phyloP scores from a whole-genome alignment of 2,329 filamentous ascomycete species.

The Penicillium griseofulvum region DNA sequence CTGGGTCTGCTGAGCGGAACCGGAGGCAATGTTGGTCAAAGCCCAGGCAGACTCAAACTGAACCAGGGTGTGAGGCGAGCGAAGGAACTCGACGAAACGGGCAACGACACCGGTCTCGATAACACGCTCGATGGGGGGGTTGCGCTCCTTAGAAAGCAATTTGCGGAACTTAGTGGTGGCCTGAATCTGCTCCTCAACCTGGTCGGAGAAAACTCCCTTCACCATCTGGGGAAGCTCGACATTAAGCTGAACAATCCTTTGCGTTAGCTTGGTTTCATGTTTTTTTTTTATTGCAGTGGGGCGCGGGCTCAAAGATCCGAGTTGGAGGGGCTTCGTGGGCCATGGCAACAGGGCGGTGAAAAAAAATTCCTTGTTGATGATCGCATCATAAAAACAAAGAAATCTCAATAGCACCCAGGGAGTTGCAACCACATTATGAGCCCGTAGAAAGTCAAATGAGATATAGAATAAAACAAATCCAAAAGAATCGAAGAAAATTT shows the following conservation, averaged over 20 bases:
- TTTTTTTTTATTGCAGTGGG: slow-evolving; percentile 18
- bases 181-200: slow-evolving; percentile 96
- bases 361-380: slow-evolving; percentile 32
- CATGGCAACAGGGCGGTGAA: slow-evolving; percentile 37
- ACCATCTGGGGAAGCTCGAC: slow-evolving; percentile 99
- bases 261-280: slow-evolving; percentile 20
- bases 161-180: slow-evolving; percentile 98
- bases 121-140: slow-evolving; percentile 97
- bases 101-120: slow-evolving; percentile 98
- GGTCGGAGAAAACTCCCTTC: slow-evolving; percentile 93
- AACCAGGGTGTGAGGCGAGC: slow-evolving; percentile 94
- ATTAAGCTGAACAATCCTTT: slow-evolving; percentile 66
- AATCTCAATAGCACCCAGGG: neutral
- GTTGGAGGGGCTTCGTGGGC: slow-evolving; percentile 25
- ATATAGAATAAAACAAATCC: slow-evolving; percentile 5
- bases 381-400: slow-evolving; percentile 31
- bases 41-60: slow-evolving; percentile 99
- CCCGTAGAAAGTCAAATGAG: neutral
- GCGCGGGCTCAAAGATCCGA: slow-evolving; percentile 12
- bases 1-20: slow-evolving; percentile 94
- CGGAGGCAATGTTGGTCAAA: slow-evolving; percentile 97
- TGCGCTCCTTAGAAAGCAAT: slow-evolving; percentile 96
- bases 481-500: slow-evolving; percentile 22
- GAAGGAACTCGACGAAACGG: slow-evolving; percentile 97
- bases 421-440: neutral